Conservation (phyloP, 805 yeast genomes). For the Lipomyces kockii region DNA sequence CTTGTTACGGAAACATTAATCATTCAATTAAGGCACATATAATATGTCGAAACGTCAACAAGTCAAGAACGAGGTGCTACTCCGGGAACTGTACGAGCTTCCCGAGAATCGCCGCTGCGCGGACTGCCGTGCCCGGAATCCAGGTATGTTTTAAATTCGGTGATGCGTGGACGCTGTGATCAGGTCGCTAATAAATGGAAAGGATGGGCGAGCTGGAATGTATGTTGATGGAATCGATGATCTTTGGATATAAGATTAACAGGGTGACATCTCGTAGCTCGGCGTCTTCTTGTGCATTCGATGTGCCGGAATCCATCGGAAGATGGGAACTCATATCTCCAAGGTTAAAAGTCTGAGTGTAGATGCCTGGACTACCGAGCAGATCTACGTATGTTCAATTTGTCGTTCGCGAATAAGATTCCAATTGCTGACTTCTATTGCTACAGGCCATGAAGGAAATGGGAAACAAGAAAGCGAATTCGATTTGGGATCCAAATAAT, state of each 20-base stretch:
- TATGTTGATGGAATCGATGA: conserved; percentile 22
- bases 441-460: conserved; percentile 43
- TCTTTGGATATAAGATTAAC: background rate
- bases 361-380: conserved; percentile 68
- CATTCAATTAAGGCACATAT: background rate
- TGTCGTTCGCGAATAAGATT: background rate
- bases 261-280: conserved; percentile 41
- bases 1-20: too few relatives aligned
- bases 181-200: background rate
- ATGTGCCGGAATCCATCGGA: conserved; percentile 79
- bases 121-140: conserved; percentile 71
- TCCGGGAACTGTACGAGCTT: conserved; percentile 63
- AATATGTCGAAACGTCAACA: conserved; percentile 50
- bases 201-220: conserved; percentile 46
- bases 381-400: conserved; percentile 51
- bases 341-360: conserved; percentile 72
- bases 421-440: background rate
- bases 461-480: conserved; percentile 67
- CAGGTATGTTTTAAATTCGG: conserved; percentile 50
- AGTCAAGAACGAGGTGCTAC: conserved; percentile 54
- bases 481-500: conserved; percentile 69
- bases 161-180: background rate
- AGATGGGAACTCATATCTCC: conserved; percentile 64
- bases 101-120: conserved; percentile 76
- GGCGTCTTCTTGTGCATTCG: conserved; percentile 83